A percentile compares a stretch with the other conserved stretches of the same genome.
phyloP scores from a whole-genome alignment of 2,329 filamentous ascomycete genomes.

The Phialemoniopsis sp. region DNA sequence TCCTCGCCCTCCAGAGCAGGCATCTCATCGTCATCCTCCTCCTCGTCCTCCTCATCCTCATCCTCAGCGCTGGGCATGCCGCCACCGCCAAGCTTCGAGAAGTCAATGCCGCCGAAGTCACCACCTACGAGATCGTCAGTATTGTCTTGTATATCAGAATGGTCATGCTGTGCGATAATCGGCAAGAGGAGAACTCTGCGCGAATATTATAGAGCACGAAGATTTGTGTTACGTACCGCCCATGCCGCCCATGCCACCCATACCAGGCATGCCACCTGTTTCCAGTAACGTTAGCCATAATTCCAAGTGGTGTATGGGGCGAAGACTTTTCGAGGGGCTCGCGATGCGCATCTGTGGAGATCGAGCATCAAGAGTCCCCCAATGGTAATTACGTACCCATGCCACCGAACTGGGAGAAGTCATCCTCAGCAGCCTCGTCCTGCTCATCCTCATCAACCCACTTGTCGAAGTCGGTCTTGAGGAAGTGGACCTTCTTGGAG shows the following conservation, averaged over 20 bases:
- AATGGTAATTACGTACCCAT: constrained; percentile 43
- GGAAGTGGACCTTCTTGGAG: constrained; percentile 82
- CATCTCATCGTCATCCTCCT: constrained; percentile 77
- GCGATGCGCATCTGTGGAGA: too few species aligned
- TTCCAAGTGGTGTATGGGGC: background rate
- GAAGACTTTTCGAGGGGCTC: too few species aligned
- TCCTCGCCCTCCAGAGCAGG: constrained; percentile 70
- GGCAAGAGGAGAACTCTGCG: too few species aligned
- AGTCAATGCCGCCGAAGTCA: constrained; percentile 85
- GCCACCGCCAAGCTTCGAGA: constrained; percentile 79
- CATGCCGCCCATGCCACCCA: constrained; percentile 29
- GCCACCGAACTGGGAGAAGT: constrained; percentile 63
- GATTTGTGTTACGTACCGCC: constrained; percentile 6
- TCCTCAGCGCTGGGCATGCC: constrained; percentile 40
- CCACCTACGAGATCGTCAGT: constrained; percentile 34
- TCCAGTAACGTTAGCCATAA: constrained; percentile 11
- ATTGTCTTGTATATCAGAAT: constrained; percentile 12
- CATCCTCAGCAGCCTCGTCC: constrained; percentile 81
- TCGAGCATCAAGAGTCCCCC: constrained; percentile 1
- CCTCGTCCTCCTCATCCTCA: constrained; percentile 44
- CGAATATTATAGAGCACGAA: too few species aligned
- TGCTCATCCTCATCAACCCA: constrained; percentile 99
- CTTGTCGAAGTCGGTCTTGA: constrained; percentile 98
- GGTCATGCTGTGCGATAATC: background rate
- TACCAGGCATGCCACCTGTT: constrained; percentile 51